Evolutionary conservation across 208 protist genomes (phyloP).

Genomic region (Vickermania spadyakhi): DNA sequence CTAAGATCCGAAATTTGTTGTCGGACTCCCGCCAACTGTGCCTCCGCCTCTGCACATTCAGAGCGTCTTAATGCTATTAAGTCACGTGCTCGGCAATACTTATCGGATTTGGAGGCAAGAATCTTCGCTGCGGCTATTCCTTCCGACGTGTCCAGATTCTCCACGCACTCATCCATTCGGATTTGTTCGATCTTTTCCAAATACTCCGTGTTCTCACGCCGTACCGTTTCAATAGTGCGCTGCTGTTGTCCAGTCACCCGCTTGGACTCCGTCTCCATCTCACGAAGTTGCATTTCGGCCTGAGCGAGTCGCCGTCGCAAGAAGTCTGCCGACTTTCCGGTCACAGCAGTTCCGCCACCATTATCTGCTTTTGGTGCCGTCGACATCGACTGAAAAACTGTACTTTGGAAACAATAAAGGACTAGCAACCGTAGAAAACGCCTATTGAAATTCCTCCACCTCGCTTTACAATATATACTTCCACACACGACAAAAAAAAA

Average conservation of each 20-base stretch:
- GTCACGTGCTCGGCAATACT: conserved; percentile 35
- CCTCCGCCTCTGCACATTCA: conserved; percentile 37
- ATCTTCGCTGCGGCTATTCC: conserved; percentile 31
- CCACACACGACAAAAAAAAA: no score
- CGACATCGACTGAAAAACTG: no score
- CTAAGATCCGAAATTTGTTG: conserved; percentile 23
- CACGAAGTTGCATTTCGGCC: conserved; percentile 53
- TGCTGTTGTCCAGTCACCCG: conserved; percentile 45
- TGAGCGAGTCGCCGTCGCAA: conserved; percentile 49
- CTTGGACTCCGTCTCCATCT: conserved; percentile 60
- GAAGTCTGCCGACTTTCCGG: conserved; percentile 18
- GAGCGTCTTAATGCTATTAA: conserved; percentile 25
- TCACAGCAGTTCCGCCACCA: no score
- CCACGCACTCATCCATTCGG: conserved; percentile 56
- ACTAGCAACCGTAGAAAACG: no score
- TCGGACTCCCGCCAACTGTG: conserved; percentile 16
- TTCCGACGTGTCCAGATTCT: background rate
- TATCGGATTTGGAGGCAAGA: conserved; percentile 29
- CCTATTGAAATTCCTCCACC: no score
- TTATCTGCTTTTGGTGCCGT: no score
- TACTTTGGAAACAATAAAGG: no score
- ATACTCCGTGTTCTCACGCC: conserved; percentile 35
- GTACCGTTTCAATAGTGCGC: conserved; percentile 52
- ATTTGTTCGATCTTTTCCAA: conserved; percentile 42
- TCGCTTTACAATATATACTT: no score